Percentiles rank a stretch among this genome's conserved stretches.
Evolutionary conservation across 2,329 filamentous ascomycete genomes (phyloP).

Genomic region (Aspergillus costaricaensis): DNA sequence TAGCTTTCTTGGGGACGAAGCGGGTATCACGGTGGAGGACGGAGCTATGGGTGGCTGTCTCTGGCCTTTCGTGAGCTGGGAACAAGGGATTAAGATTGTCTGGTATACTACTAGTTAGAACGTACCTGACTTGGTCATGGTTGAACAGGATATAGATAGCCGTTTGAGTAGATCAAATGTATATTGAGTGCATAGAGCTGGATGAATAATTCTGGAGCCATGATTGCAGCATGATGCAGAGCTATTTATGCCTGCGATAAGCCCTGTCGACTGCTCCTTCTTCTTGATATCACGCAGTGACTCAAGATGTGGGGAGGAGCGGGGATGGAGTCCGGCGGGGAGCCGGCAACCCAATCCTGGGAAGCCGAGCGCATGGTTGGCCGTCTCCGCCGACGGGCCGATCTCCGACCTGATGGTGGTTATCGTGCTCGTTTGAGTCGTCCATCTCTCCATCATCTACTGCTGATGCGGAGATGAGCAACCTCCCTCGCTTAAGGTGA

Average conservation of each 20-base stretch:
- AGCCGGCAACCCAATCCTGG: conserved; percentile 32
- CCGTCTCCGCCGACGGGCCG: conserved; percentile 15
- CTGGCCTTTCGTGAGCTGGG: not conserved
- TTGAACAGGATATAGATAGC: not conserved
- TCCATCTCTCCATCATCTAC: not conserved
- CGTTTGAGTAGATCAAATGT: not conserved
- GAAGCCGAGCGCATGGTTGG: conserved; percentile 35
- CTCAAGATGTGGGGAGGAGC: conserved; percentile 13
- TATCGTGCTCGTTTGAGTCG: not conserved
- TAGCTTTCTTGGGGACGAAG: conserved; percentile 49
- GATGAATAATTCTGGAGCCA: not conserved
- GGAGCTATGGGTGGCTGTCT: conserved; percentile 23
- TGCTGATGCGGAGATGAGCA: too few relatives aligned
- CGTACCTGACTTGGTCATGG: conserved; percentile 11
- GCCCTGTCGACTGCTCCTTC: not conserved
- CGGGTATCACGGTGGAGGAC: conserved; percentile 57
- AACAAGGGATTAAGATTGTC: not conserved
- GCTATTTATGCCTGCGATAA: conserved; percentile 1
- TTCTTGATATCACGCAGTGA: not conserved
- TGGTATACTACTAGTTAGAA: not conserved
- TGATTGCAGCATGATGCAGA: not conserved
- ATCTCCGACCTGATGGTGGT: not conserved
- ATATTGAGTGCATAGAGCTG: not conserved
- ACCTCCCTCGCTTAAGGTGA: not conserved
- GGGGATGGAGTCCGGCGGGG: conserved; percentile 10